Conservation (phyloP, 1,139 yeast species). For the Saccharomyces hybrid region DNA sequence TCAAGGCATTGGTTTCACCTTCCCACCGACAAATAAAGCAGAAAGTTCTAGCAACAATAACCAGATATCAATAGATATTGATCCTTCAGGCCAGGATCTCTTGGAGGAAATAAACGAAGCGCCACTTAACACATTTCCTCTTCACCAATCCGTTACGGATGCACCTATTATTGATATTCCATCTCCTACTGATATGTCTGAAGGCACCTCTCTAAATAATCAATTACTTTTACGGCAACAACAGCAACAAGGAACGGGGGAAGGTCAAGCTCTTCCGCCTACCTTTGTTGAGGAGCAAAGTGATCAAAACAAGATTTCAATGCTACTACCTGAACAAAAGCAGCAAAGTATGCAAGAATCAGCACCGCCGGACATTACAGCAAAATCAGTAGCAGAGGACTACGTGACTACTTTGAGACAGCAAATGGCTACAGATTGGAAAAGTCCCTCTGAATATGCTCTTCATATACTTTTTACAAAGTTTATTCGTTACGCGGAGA, state of each 20-base stretch:
- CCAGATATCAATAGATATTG: not conserved
- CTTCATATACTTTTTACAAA: constrained; percentile 90
- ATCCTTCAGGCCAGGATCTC: not conserved
- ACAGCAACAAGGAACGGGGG: not conserved
- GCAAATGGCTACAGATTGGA: constrained; percentile 54
- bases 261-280: no score
- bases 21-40: not conserved
- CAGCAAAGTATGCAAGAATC: not conserved
- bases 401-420: no score
- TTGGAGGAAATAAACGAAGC: not conserved
- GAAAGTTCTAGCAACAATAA: not conserved
- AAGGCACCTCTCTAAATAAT: constrained; percentile 1
- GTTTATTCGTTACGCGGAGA: constrained; percentile 88
- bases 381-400: no score
- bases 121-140: not conserved
- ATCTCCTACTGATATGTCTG: constrained; percentile 10
- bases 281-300: not conserved
- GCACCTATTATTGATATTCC: constrained; percentile 13
- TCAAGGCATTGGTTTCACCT: not conserved
- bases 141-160: not conserved
- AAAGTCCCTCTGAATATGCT: constrained; percentile 88
- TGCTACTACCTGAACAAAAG: not conserved
- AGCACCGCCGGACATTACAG: constrained; percentile 2
- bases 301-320: not conserved
- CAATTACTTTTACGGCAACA: not conserved